Conservation (phyloP, 164 flowering plant species). For the Vitis rotundifolia region DNA sequence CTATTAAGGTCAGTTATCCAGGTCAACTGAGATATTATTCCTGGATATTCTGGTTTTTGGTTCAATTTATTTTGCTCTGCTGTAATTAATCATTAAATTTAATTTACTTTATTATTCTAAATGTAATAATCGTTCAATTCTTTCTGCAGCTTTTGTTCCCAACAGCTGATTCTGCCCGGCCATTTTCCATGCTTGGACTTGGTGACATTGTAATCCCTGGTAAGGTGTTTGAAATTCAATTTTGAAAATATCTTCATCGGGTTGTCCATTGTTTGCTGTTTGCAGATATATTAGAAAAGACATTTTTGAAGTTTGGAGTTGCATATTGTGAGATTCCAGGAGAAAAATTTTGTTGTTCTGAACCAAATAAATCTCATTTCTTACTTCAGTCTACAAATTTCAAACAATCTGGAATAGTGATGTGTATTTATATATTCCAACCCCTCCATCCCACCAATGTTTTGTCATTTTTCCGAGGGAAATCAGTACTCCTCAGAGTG, state of each 20-base stretch:
- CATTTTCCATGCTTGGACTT: conserved; percentile 97
- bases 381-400: too few relatives aligned
- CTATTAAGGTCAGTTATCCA: conserved; percentile 77
- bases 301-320: too few relatives aligned
- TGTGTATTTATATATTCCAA: too few relatives aligned
- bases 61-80: not conserved
- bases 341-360: not conserved
- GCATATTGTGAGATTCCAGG: too few relatives aligned
- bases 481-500: too few relatives aligned
- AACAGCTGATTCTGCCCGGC: conserved; percentile 72
- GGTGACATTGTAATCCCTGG: conserved; percentile 99
- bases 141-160: conserved; percentile 87
- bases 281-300: too few relatives aligned
- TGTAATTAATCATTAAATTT: not conserved
- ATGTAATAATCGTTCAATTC: not conserved
- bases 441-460: too few relatives aligned
- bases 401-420: too few relatives aligned
- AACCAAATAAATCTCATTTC: too few relatives aligned
- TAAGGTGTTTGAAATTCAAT: conserved; percentile 10
- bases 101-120: conserved; percentile 1
- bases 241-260: too few relatives aligned
- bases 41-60: not conserved
- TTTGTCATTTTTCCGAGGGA: too few relatives aligned
- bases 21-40: conserved; percentile 1
- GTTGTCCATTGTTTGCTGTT: too few relatives aligned